Evolutionary conservation across 441 rosid species (phyloP).

Genomic region (Eruca vesicaria): DNA sequence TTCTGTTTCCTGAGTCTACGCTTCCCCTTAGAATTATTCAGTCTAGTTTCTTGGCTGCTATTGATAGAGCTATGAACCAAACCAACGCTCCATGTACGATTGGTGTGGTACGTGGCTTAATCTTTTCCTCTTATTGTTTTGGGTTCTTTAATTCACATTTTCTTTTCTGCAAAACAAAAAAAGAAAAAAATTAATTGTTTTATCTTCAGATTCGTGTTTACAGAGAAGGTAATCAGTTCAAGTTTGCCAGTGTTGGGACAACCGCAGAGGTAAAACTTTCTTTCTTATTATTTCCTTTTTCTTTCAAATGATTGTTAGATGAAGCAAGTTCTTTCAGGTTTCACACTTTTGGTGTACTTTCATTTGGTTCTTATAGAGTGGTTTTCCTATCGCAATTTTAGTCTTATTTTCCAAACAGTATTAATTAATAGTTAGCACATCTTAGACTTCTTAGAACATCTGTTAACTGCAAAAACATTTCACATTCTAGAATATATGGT

Average conservation of each 20-base stretch:
- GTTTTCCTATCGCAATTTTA: not conserved
- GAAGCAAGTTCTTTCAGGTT: constrained; percentile 2
- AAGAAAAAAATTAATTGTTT: not conserved
- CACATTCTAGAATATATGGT: not conserved
- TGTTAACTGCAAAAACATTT: not conserved
- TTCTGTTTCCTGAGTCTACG: constrained; percentile 89
- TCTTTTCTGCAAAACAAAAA: not conserved
- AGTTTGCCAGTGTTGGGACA: constrained; percentile 71
- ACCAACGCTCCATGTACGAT: constrained; percentile 71
- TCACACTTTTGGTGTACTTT: not conserved
- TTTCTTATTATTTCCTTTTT: not conserved
- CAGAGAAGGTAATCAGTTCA: constrained; percentile 45
- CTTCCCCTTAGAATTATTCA: constrained; percentile 86
- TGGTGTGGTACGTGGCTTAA: constrained; percentile 73
- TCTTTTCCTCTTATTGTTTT: not conserved
- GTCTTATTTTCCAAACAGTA: not conserved
- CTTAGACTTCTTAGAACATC: not conserved
- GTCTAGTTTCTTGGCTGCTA: constrained; percentile 68
- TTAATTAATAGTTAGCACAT: not conserved
- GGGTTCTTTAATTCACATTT: not conserved
- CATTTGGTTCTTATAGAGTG: not conserved
- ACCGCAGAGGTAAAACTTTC: constrained; percentile 79
- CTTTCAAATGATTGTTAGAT: not conserved
- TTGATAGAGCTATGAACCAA: constrained; percentile 80
- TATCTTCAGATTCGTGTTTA: constrained; percentile 60